Evolutionary conservation across 495 filamentous ascomycete genomes (phyloP), one percentile per base, ranked within the genome.

Genomic region (Bacidia rubella): DNA sequence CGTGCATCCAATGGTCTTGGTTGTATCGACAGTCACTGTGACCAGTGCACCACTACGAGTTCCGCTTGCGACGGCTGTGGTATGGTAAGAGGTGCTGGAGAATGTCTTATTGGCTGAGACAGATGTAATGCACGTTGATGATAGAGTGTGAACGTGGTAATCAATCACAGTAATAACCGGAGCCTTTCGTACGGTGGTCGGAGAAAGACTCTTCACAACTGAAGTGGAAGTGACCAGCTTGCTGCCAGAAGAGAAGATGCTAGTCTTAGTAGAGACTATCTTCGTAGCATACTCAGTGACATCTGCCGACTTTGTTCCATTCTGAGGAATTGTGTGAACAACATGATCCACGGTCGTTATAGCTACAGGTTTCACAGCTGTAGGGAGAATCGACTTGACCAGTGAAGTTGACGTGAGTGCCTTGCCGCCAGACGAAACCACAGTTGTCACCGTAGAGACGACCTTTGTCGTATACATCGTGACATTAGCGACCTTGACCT

Each of bases 21-120:
- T 50, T 3, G 47, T 50, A 25, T 50, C 19, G 5, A 25, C 25
- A 4, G 47, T 50, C 26, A 50, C 47, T 1, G 47, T 50, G 47
- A 50, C 25, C 4, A 50, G 19, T 11, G 32, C 47, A 22, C 47
- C 47, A 22, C 26, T 50, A 26, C 25, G 47, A 20, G 27, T 50
- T n/a, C 19, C 29, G 15, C n/a, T 50, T 17, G 26, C 25, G 22
- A 50, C 17, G n/a, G 29, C 22, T 4, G 25, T 35, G 5, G 32
- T 50, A 17, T 17, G 12, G 41, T 17, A 44, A 17, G 47, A 29
- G 27, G 19, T 29, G 25, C 7, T 35, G 25, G 11, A 19, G 4
- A 19, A 11, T 1, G 7, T 50, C 25, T 29, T 50, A 5, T 50
- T 38, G 22, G n/a, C 29, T 9, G 25, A 35, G 22, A 26, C 11